These are phyloP conservation scores for Vaccinium corymbosum DNA, from an alignment of 148 eudicot species.

Conservation along the genomic window DNA sequence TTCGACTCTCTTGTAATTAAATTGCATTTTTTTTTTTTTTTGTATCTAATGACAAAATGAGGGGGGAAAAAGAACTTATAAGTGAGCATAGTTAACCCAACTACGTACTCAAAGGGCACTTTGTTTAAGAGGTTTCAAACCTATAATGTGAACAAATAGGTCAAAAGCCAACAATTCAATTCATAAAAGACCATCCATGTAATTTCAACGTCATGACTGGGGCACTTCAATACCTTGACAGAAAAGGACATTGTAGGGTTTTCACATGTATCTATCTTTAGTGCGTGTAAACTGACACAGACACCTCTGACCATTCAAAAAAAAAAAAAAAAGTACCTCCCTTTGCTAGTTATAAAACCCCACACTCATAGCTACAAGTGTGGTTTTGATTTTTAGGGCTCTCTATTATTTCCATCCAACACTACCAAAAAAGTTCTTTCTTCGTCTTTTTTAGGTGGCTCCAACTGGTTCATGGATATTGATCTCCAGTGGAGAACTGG, in stretches of 20 bases:
- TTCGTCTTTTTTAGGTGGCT: neutral
- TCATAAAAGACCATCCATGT: neutral
- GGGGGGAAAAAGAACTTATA: neutral
- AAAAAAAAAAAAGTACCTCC: neutral
- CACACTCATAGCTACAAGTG: conserved; percentile 2
- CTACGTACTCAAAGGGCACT: neutral
- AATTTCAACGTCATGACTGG: neutral
- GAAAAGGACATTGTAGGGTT: too few relatives aligned
- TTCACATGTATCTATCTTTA: too few relatives aligned
- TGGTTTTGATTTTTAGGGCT: conserved; percentile 9
- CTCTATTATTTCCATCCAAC: neutral
- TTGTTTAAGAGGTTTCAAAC: neutral
- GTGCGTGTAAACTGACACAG: neutral
- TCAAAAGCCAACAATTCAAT: conserved; percentile 1
- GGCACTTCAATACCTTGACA: neutral
- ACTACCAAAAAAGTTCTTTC: neutral
- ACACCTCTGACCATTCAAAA: neutral
- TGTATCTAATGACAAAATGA: neutral
- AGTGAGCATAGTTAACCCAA: neutral
- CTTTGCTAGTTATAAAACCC: neutral
- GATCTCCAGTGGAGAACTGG: conserved; percentile 31
- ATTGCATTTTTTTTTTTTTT: neutral
- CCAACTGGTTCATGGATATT: conserved; percentile 41
- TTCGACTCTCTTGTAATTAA: neutral
- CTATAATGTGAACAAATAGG: neutral